These are phyloP conservation scores for Ettlia oleoabundans DNA, from an alignment of 139 green algal genomes.

Conservation along the genomic window DNA sequence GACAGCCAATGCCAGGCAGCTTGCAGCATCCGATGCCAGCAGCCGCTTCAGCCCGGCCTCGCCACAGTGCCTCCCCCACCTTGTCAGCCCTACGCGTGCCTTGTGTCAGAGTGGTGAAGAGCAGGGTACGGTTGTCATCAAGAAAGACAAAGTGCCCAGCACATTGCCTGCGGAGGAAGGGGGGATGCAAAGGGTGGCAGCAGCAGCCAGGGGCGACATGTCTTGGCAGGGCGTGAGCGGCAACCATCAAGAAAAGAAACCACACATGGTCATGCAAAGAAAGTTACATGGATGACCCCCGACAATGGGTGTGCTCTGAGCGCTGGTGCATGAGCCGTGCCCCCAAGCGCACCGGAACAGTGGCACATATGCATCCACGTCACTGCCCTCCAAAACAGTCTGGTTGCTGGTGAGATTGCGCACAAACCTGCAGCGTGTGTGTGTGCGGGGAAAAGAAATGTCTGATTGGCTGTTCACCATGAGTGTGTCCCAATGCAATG, in stretches of 20 bases:
- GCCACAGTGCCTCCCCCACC: constrained; percentile 39
- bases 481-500: constrained; percentile 12
- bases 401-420: neutral
- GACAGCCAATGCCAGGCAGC: too few species aligned
- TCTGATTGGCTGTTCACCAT: neutral
- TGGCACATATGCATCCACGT: neutral
- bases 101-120: constrained; percentile 78
- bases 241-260: too few species aligned
- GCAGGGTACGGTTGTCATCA: constrained; percentile 54
- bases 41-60: neutral
- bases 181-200: too few species aligned
- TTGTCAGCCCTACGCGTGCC: constrained; percentile 65
- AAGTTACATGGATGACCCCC: too few species aligned
- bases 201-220: too few species aligned
- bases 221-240: neutral
- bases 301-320: too few species aligned
- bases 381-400: neutral
- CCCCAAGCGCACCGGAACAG: neutral
- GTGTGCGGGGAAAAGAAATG: neutral
- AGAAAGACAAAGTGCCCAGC: constrained; percentile 41
- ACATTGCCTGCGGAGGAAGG: neutral
- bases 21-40: neutral
- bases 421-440: constrained; percentile 47
- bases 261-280: too few species aligned
- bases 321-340: too few species aligned